Base-by-base conservation (phyloP, 495 filamentous ascomycete species). In the Penicillium macrosclerotiorum region DNA sequence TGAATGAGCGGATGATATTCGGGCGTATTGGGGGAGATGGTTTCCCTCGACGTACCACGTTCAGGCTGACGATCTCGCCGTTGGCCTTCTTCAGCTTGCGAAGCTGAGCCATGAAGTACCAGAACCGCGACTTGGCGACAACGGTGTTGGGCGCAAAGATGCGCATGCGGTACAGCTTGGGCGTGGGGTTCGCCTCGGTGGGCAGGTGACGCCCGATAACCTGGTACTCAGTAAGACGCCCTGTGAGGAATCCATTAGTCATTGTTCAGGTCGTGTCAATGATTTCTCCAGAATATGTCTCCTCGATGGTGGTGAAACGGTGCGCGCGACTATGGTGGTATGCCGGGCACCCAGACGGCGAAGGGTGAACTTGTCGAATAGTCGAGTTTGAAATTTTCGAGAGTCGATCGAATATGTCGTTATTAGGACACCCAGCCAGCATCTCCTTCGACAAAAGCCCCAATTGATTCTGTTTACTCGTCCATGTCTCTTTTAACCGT, bases 41-140 rank as follows among this genome's bases (percentile, higher is more conserved):
- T 17, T 25, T 42, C n/a, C 40, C 38, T 26, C 31, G 34, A 64
- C 89, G 67, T 86, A 97, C 93, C 80, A 86, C 81, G 74, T 96
- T 97, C 79, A 96, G 72, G 76, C 78, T 86, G 66, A 97, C 89
- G 68, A 98, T 95, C 86, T 98, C 93, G 68, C 93, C 93, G 71
- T 95, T 96, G 65, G 91, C 83, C 86, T 96, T 97, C 90, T 98
- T 98, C 78, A 98, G 89, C 84, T 97, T 98, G 68, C 89, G 82
- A 54, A 98, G 82, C 82, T 95, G 94, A 76, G 86, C 88, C 67
- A 98, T 75, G 85, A 98, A 98, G 83, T 98, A 98, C 94, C 94
- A 98, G 85, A 96, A 98, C 51, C 93, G 86, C 62, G 90, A 95
- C 84, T 97, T 98, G 62, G 93, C 93, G 59, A 98, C 90, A 54